Percentiles rank a stretch among this genome's conserved stretches.
phyloP scores from a whole-genome alignment of 352 stramenopile genomes.

The Phytophthora parvispora region DNA sequence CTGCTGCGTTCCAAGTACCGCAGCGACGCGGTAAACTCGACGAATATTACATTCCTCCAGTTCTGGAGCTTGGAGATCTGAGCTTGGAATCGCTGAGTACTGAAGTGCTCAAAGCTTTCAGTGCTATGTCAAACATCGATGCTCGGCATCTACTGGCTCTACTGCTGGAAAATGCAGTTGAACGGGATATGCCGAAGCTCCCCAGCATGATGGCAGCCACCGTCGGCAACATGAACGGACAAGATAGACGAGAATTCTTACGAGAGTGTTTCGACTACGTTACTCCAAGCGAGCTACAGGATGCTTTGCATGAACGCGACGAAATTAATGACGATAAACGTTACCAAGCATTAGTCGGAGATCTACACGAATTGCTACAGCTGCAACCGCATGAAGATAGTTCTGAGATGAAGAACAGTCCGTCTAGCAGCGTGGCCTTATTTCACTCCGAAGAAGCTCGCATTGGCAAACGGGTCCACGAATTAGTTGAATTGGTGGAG shows the following conservation, averaged over 20 bases:
- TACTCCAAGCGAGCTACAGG: conserved; percentile 56
- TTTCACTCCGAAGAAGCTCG: conserved; percentile 74
- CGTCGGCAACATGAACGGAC: conserved; percentile 55
- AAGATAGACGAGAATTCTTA: conserved; percentile 56
- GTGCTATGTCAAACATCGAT: conserved; percentile 41
- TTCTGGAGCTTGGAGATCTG: conserved; percentile 48
- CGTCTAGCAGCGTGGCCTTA: conserved; percentile 5
- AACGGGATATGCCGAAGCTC: conserved; percentile 47
- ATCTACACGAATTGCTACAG: conserved; percentile 53
- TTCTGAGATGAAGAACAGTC: background rate
- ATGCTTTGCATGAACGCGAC: conserved; percentile 56
- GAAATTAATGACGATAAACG: conserved; percentile 70
- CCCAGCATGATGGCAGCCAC: conserved; percentile 49
- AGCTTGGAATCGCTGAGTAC: conserved; percentile 52
- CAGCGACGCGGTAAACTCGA: conserved; percentile 23
- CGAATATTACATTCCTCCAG: conserved; percentile 27
- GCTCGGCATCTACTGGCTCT: conserved; percentile 45
- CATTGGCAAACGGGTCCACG: conserved; percentile 57
- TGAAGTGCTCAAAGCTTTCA: conserved; percentile 64
- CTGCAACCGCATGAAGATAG: conserved; percentile 13
- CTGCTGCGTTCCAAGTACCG: conserved; percentile 2
- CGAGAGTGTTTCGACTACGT: conserved; percentile 74
- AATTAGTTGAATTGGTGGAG: conserved; percentile 65
- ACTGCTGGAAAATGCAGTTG: conserved; percentile 50
- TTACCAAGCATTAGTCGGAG: conserved; percentile 57